These are phyloP conservation scores for Mortierella sp. DNA, from an alignment of 371 early-diverging fungal genomes.

Conservation along the genomic window DNA sequence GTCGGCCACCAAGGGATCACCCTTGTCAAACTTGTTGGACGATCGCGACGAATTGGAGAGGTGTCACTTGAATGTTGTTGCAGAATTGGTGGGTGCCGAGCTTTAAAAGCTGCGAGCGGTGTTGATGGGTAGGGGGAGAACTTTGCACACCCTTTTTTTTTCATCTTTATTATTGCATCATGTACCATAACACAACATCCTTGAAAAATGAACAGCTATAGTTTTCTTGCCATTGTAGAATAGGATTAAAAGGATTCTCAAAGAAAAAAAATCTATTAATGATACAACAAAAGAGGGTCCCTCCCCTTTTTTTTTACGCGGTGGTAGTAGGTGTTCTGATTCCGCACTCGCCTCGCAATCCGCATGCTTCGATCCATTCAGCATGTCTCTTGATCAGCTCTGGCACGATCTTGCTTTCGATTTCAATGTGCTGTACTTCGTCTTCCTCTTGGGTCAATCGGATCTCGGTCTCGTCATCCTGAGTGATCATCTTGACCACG, in stretches of 20 bases:
- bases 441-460: slow-evolving; percentile 72
- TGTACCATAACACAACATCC: not conserved
- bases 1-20: slow-evolving; percentile 2
- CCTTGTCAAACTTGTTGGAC: slow-evolving; percentile 15
- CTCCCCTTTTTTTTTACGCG: not conserved
- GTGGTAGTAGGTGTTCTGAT: slow-evolving; percentile 14
- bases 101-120: not conserved
- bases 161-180: not conserved
- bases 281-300: too few relatives aligned
- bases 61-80: slow-evolving; percentile 13
- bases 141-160: slow-evolving; percentile 2
- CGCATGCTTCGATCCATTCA: slow-evolving; percentile 64
- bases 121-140: too few relatives aligned
- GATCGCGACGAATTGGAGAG: slow-evolving; percentile 18
- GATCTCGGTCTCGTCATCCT: slow-evolving; percentile 66
- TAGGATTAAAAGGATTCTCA: too few relatives aligned
- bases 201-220: not conserved
- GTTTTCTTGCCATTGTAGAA: too few relatives aligned
- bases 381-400: slow-evolving; percentile 79
- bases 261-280: too few relatives aligned
- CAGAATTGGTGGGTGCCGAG: slow-evolving; percentile 14
- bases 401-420: slow-evolving; percentile 86
- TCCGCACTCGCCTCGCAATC: slow-evolving; percentile 35
- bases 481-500: slow-evolving; percentile 81
- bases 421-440: slow-evolving; percentile 72